Evolutionary conservation across 306 rosid species (phyloP).

Genomic region (Geum urbanum): DNA sequence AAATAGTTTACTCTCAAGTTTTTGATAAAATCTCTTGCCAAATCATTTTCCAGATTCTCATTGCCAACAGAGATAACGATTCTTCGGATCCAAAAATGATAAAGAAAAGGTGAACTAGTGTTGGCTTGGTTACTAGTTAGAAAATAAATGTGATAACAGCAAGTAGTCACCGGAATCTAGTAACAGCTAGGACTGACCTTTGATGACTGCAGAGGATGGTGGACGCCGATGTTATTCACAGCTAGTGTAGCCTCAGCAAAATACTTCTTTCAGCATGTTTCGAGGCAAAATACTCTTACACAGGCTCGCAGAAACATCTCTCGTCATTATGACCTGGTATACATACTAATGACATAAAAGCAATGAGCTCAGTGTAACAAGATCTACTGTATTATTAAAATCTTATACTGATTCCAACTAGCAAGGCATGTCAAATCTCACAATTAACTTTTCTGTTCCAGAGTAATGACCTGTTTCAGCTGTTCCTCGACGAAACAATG

Average conservation of each 20-base stretch:
- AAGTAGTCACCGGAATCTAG: not conserved
- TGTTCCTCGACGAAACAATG: conserved; percentile 87
- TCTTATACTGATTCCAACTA: not conserved
- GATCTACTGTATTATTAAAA: not conserved
- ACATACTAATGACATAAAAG: not conserved
- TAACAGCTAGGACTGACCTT: conserved; percentile 7
- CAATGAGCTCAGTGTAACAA: not conserved
- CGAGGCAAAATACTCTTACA: conserved; percentile 78
- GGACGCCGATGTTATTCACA: conserved; percentile 81
- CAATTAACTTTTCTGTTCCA: conserved; percentile 26
- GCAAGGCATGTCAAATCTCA: conserved; percentile 1
- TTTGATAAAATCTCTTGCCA: conserved; percentile 5
- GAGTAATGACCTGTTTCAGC: conserved; percentile 86
- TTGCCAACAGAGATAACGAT: conserved; percentile 68
- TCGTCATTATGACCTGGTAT: conserved; percentile 85
- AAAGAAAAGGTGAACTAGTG: conserved; percentile 43
- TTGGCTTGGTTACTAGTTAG: not conserved
- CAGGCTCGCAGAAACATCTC: conserved; percentile 89
- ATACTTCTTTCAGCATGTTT: conserved; percentile 60
- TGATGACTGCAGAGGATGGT: conserved; percentile 69
- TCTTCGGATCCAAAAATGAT: conserved; percentile 41
- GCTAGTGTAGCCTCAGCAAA: conserved; percentile 72
- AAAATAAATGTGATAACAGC: not conserved
- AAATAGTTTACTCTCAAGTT: not conserved
- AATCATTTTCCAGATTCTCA: conserved; percentile 59